Percentiles rank a stretch among this genome's conserved stretches.
Evolutionary conservation across 1,284 basidiomycete species (phyloP).

Genomic region (Ganoderma boninense): DNA sequence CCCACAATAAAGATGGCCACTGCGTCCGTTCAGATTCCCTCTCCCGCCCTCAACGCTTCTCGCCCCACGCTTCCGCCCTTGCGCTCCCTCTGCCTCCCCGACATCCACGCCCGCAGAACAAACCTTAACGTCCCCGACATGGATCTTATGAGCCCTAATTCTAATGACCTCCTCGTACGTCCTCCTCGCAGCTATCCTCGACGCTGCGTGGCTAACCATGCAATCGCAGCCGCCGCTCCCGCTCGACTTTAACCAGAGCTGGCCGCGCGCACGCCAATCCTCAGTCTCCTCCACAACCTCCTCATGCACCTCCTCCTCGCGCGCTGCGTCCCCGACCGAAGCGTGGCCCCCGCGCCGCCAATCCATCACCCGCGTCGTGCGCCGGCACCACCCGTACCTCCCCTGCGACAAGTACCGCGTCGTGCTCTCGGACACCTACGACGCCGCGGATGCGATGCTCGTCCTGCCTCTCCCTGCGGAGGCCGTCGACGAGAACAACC

Average conservation of each 20-base stretch:
- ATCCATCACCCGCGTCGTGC: slow-evolving; percentile 31
- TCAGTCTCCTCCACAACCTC: slow-evolving; percentile 43
- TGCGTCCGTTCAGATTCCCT: slow-evolving; percentile 33
- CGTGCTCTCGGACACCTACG: slow-evolving; percentile 47
- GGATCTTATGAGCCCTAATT: slow-evolving; percentile 25
- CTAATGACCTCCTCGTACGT: slow-evolving; percentile 33
- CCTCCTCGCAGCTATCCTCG: neutral
- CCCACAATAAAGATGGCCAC: slow-evolving; percentile 38
- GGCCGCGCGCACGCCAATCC: slow-evolving; percentile 41
- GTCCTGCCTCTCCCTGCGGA: slow-evolving; percentile 23
- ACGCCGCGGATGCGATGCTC: slow-evolving; percentile 30
- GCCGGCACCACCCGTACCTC: slow-evolving; percentile 31
- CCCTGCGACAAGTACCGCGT: slow-evolving; percentile 49
- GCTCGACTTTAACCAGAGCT: slow-evolving; percentile 24
- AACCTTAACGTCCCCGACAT: slow-evolving; percentile 19
- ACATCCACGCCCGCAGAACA: slow-evolving; percentile 39
- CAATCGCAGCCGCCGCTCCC: slow-evolving; percentile 22
- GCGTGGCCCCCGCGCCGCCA: slow-evolving; percentile 28
- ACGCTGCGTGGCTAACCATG: neutral
- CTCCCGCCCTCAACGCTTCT: slow-evolving; percentile 26
- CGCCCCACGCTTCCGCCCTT: slow-evolving; percentile 68
- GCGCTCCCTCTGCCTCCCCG: slow-evolving; percentile 57
- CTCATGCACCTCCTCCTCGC: slow-evolving; percentile 33
- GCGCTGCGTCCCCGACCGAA: slow-evolving; percentile 34
- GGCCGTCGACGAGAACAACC: slow-evolving; percentile 24